phyloP scores from a whole-genome alignment of 306 rosid species.

The Quercus ilex region DNA sequence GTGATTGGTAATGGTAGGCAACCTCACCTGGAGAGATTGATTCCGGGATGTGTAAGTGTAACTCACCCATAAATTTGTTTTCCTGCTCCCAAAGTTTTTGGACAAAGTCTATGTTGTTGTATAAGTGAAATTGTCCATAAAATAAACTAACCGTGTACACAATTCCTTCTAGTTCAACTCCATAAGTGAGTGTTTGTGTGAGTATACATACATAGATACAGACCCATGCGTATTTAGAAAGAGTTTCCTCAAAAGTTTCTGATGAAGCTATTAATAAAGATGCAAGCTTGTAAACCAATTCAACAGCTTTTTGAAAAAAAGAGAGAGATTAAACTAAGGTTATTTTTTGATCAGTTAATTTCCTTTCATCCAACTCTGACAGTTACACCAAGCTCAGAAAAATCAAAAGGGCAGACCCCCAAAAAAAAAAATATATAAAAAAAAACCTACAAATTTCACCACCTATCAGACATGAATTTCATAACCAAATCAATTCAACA shows the following conservation, averaged over 20 bases:
- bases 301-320: neutral
- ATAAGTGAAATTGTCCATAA: neutral
- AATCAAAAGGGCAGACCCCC: neutral
- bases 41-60: too few relatives aligned
- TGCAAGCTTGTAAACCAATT: neutral
- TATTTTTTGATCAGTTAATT: constrained; percentile 10
- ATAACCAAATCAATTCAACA: neutral
- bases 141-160: neutral
- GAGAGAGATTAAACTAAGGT: neutral
- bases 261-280: neutral
- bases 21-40: too few relatives aligned
- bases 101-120: too few relatives aligned
- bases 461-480: neutral
- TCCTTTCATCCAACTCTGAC: constrained; percentile 11
- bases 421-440: neutral
- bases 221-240: neutral
- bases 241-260: neutral
- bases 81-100: too few relatives aligned
- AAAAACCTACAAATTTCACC: neutral
- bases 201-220: neutral
- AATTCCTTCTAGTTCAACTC: neutral
- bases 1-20: too few relatives aligned
- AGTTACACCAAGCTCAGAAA: constrained; percentile 11
- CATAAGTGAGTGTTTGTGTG: neutral
- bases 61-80: too few relatives aligned